Evolutionary conservation across 192 early-diverging fungal species (phyloP), one percentile per base, ranked within the genome.

Genomic region (Thamnidium elegans): DNA sequence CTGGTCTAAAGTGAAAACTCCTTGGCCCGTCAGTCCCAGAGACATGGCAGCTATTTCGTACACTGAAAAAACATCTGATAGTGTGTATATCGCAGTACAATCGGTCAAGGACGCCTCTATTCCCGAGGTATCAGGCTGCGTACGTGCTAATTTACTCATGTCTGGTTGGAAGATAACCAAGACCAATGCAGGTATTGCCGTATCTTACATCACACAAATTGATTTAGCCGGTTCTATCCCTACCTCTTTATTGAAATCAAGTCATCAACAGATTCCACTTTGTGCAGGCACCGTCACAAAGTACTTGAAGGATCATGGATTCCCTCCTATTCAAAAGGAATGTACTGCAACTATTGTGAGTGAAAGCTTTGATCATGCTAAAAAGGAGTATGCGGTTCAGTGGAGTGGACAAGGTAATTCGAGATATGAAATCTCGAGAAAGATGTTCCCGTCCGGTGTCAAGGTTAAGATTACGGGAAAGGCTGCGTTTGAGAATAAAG

Each of bases 181-280:
- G 48, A 71, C 73, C 7, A 66, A 62, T 0, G 61, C 71, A 13
- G 70, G 75, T 44, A 63, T 85, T 26, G 55, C 50, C 31, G 54
- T 85, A 10, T 70, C 72, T 0, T 85, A 79, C 61, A 63, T 85
- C 19, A 78, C 77, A 4, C 81, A 83, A 60, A 70, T 79, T 17
- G 83, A 85, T 66, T 72, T 85, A 50, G 71, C 77, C 39, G 83
- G 81, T 0, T 74, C 73, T 3, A 62, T 83, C 14, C 77, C 83
- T 23, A 50, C 62, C 3, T 72, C 77, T 4, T 78, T 85, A 21
- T 61, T 85, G 45, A 78, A 75, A 20, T 65, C 54, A 10, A 52
- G 81, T 6, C 63, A 74, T 4, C 50, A 69, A n/a, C 78, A 80
- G 51, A 79, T 79, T 50, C 81, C 79, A 45, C 62, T 77, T 20